phyloP scores from a whole-genome alignment of 768 basidiomycete genomes.

The Termitomyces eurrhizus region DNA sequence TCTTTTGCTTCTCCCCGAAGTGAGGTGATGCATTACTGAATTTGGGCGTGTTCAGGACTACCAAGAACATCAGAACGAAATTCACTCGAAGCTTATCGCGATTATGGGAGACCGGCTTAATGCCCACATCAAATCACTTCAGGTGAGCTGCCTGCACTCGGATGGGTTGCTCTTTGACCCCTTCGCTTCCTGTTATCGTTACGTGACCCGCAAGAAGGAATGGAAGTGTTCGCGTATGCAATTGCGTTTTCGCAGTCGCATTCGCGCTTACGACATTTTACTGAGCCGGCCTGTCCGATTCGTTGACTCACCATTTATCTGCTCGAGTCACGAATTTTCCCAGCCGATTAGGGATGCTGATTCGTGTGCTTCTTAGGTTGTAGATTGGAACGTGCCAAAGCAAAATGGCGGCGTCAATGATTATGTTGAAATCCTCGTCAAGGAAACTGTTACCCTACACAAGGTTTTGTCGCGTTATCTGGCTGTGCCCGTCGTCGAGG shows the following conservation, averaged over 20 bases:
- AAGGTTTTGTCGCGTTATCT: slow-evolving; percentile 94
- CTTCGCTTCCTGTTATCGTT: neutral
- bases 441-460: slow-evolving; percentile 93
- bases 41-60: slow-evolving; percentile 62
- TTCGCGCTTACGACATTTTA: neutral
- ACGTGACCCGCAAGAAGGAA: neutral
- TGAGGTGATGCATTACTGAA: too few relatives aligned
- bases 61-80: slow-evolving; percentile 99
- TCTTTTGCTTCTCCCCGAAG: neutral
- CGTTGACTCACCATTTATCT: neutral
- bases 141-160: slow-evolving; percentile 38
- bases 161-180: neutral
- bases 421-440: slow-evolving; percentile 93
- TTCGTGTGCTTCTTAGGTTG: slow-evolving; percentile 37
- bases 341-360: neutral
- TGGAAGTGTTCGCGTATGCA: slow-evolving; percentile 1
- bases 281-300: neutral
- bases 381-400: slow-evolving; percentile 73
- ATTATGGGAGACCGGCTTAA: slow-evolving; percentile 96
- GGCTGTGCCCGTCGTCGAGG: slow-evolving; percentile 75
- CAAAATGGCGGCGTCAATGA: slow-evolving; percentile 64
- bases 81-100: slow-evolving; percentile 93
- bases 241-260: neutral
- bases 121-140: slow-evolving; percentile 80
- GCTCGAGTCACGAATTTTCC: neutral